Evolutionary conservation across 1,284 basidiomycete genomes (phyloP).

Genomic region (Retiboletus flavoniger): DNA sequence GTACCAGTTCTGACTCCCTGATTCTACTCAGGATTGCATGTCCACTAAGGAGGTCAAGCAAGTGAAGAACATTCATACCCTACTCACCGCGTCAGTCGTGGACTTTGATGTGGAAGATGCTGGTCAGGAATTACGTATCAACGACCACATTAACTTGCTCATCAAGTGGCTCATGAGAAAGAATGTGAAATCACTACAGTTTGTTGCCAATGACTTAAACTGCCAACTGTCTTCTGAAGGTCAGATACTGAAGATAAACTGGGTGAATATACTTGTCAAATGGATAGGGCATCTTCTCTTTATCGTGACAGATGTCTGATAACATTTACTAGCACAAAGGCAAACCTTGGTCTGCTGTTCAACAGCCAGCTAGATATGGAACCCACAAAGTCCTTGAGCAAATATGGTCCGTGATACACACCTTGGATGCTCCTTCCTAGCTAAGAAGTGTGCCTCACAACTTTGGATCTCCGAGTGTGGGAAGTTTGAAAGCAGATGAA

Average conservation of each 20-base stretch:
- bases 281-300: not conserved
- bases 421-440: not conserved
- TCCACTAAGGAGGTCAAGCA: constrained; percentile 1
- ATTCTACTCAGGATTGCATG: not conserved
- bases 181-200: constrained; percentile 1
- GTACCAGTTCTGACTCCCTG: not conserved
- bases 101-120: not conserved
- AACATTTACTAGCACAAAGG: not conserved
- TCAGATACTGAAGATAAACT: not conserved
- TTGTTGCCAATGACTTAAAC: not conserved
- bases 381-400: not conserved
- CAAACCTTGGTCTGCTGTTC: constrained; percentile 1
- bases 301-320: not conserved
- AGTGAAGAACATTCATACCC: constrained; percentile 1
- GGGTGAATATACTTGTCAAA: not conserved
- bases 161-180: not conserved
- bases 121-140: not conserved
- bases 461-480: constrained; percentile 1
- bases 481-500: constrained; percentile 7
- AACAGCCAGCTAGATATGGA: not conserved
- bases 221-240: not conserved
- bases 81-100: not conserved
- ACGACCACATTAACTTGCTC: not conserved
- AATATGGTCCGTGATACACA: not conserved
- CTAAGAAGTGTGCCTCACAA: constrained; percentile 1